Base-by-base conservation (phyloP, 176 grass and related monocot species). In the Oryza rufipogon region DNA sequence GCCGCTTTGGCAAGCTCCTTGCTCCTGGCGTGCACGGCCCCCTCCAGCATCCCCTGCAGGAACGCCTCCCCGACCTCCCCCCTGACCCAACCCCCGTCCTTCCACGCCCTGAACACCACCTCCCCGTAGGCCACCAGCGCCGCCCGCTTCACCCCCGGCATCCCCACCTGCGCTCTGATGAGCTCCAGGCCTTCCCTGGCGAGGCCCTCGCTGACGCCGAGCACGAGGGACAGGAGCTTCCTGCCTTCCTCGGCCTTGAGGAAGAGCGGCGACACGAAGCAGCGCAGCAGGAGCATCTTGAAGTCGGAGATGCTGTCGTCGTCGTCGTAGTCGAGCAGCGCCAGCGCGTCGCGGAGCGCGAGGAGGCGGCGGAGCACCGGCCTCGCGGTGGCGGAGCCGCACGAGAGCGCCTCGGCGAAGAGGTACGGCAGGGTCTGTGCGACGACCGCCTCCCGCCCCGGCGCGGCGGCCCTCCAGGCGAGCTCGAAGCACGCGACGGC, bases 361-460 rank as follows among this genome's bases (percentile, higher is more conserved):
- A 91, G 81, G 75, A 98, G 91, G 83, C 93, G 92, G 81, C 80
- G 88, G 47, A 98, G 87, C 36, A 92, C 77, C 1, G 91, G 84
- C 39, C 91, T 91, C 64, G 87, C 92, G 36, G 74, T 81, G 42
- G 73, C 71, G 42, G 68, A 49, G 69, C 80, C 52, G 79, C 73
- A 68, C 9, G 91, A 90, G 72, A 98, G 85, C 39, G 93, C 88
- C 33, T 69, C 88, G 64, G 96, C 87, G 30, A 98, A 75, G 36
- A 98, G 92, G 86, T 88, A 98, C 8, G 96, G 96, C n/a, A 95
- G 77, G 33, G 96, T 95, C 78, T 98, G 96, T 9, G 93, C 86
- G 5, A 98, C 65, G 68, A 98, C 78, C 56, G 88, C 85, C 4
- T 98, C 96, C 73, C 92, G 82, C 1, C 87, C 91, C 0, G 89